Conservation (phyloP, 495 filamentous ascomycete genomes). For the Neurospora africana region DNA sequence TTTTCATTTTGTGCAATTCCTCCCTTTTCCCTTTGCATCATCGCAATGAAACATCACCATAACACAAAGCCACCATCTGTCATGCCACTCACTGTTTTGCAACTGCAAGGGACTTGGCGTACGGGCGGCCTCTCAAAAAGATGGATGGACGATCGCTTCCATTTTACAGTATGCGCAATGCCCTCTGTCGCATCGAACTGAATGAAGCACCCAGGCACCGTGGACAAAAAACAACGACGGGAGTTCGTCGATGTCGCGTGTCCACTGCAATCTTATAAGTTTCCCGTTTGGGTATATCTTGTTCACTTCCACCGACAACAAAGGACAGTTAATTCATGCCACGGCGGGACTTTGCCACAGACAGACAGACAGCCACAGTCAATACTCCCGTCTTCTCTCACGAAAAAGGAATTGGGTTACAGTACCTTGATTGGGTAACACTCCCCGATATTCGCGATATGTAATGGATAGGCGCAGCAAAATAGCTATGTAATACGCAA, state of each 20-base stretch:
- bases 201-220: background rate
- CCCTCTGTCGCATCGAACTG: background rate
- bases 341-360: background rate
- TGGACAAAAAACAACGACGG: background rate
- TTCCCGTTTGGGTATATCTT: background rate
- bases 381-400: background rate
- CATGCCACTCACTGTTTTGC: background rate
- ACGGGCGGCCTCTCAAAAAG: background rate
- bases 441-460: background rate
- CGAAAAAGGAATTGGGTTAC: background rate
- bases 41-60: background rate
- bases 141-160: background rate
- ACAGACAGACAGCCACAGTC: background rate
- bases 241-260: background rate
- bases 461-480: background rate
- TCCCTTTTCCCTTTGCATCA: background rate
- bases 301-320: background rate
- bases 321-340: background rate
- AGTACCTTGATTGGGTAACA: background rate
- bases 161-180: background rate
- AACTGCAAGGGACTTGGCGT: background rate
- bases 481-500: background rate
- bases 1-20: background rate
- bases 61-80: background rate
- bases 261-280: background rate